Conservation (phyloP, 2,329 filamentous ascomycete genomes). For the Talaromyces funiculosus region DNA sequence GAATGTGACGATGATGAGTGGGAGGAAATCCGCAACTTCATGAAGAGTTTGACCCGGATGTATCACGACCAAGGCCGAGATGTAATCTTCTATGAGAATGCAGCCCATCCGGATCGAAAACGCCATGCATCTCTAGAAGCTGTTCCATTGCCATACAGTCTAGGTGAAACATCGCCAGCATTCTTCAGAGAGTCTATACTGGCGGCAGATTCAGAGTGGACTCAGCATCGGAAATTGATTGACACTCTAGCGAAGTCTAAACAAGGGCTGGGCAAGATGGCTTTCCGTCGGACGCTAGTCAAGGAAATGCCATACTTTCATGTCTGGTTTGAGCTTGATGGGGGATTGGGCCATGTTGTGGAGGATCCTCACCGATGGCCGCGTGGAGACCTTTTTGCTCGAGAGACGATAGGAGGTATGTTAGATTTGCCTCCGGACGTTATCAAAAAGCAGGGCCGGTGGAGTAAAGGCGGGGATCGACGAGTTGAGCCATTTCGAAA, state of each 20-base stretch:
- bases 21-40: slow-evolving; percentile 98
- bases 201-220: slow-evolving; percentile 83
- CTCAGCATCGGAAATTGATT: slow-evolving; percentile 90
- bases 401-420: slow-evolving; percentile 90
- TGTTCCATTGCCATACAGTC: slow-evolving; percentile 80
- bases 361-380: slow-evolving; percentile 86
- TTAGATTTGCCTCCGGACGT: slow-evolving; percentile 74
- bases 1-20: slow-evolving; percentile 99
- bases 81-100: slow-evolving; percentile 97
- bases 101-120: slow-evolving; percentile 70
- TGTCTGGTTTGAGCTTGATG: slow-evolving; percentile 89
- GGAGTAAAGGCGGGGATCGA: slow-evolving; percentile 61
- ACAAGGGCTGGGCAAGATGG: slow-evolving; percentile 65
- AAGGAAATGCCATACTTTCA: slow-evolving; percentile 99
- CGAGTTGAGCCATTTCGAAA: slow-evolving; percentile 74
- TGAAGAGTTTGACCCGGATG: slow-evolving; percentile 91
- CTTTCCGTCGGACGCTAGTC: slow-evolving; percentile 75
- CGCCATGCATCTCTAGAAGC: slow-evolving; percentile 80
- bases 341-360: slow-evolving; percentile 85
- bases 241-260: slow-evolving; percentile 62
- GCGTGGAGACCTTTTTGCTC: slow-evolving; percentile 81
- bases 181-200: slow-evolving; percentile 96
- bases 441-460: slow-evolving; percentile 84
- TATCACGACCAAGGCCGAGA: slow-evolving; percentile 90
- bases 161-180: slow-evolving; percentile 86